Percentiles rank a stretch among this genome's conserved stretches.
Evolutionary conservation across 495 filamentous ascomycete genomes (phyloP).

Genomic region (Aspergillus bertholletiae): DNA sequence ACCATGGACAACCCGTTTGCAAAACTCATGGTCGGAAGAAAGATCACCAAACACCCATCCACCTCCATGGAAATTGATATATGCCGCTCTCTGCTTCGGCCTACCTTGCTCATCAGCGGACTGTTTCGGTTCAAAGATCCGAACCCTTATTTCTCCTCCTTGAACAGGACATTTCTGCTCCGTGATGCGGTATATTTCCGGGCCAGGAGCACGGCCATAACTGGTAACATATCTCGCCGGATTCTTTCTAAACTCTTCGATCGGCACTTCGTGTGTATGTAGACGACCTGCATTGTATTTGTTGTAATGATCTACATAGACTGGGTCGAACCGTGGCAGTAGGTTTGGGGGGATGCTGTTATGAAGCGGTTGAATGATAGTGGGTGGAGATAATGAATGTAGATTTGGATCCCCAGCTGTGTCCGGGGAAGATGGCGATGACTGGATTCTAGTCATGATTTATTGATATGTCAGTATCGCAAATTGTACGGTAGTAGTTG

Average conservation of each 20-base stretch:
- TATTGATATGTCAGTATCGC: neutral
- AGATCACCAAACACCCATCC: conserved; percentile 41
- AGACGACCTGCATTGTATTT: conserved; percentile 38
- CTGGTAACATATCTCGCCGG: conserved; percentile 33
- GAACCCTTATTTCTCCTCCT: conserved; percentile 32
- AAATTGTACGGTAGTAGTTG: neutral
- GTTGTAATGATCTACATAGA: conserved; percentile 35
- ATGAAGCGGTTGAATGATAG: conserved; percentile 29
- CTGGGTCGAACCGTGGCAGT: conserved; percentile 29
- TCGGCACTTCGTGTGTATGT: conserved; percentile 39
- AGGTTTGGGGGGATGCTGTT: conserved; percentile 35
- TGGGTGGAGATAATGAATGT: conserved; percentile 20
- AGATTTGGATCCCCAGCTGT: conserved; percentile 15
- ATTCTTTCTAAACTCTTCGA: conserved; percentile 40
- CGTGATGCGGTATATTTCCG: conserved; percentile 35
- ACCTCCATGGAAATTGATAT: conserved; percentile 39
- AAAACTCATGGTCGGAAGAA: conserved; percentile 31
- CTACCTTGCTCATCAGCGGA: conserved; percentile 24
- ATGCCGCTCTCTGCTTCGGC: conserved; percentile 32
- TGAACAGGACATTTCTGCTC: conserved; percentile 37
- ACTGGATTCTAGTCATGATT: neutral
- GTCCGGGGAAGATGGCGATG: neutral
- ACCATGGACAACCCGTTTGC: conserved; percentile 31
- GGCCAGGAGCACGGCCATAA: conserved; percentile 32
- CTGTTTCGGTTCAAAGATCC: conserved; percentile 35